Evolutionary conservation across 169 alveolate species (phyloP).

Genomic region (Plasmodium vivax): DNA sequence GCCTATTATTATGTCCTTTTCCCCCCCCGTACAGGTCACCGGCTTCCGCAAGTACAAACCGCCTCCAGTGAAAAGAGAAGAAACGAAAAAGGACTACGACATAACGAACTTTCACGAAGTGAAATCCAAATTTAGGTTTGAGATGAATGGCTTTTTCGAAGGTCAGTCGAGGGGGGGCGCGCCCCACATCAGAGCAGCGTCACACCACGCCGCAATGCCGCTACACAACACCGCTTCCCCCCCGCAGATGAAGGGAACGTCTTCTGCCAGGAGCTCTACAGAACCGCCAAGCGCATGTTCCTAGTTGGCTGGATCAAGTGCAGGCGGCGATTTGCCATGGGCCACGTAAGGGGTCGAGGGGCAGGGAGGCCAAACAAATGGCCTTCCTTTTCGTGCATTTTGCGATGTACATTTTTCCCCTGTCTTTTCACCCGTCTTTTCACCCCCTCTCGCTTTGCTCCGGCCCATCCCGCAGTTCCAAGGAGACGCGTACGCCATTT

Average conservation of each 20-base stretch:
- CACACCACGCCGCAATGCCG: background rate
- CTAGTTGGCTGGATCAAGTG: conserved; percentile 72
- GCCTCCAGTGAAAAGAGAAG: conserved; percentile 20
- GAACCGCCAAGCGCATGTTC: conserved; percentile 51
- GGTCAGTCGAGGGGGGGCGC: conserved; percentile 17
- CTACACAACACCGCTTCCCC: background rate
- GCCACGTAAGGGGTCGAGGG: conserved; percentile 31
- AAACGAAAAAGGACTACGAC: conserved; percentile 57
- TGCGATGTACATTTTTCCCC: background rate
- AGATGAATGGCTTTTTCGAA: conserved; percentile 42
- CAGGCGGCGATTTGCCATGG: conserved; percentile 55
- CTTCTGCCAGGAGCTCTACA: conserved; percentile 55
- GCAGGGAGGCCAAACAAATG: background rate
- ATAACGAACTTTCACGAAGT: conserved; percentile 63
- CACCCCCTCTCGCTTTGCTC: background rate
- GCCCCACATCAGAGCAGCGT: background rate
- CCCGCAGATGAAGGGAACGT: conserved; percentile 35
- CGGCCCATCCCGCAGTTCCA: conserved; percentile 24
- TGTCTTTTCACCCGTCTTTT: background rate
- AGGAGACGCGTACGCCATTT: conserved; percentile 69
- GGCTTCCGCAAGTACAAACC: conserved; percentile 70
- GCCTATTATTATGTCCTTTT: background rate
- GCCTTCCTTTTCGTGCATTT: background rate
- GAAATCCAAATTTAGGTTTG: conserved; percentile 58
- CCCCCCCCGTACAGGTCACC: conserved; percentile 28